Evolutionary conservation across 2,329 filamentous ascomycete genomes (phyloP).

Genomic region (Hymenoscyphus scutula): DNA sequence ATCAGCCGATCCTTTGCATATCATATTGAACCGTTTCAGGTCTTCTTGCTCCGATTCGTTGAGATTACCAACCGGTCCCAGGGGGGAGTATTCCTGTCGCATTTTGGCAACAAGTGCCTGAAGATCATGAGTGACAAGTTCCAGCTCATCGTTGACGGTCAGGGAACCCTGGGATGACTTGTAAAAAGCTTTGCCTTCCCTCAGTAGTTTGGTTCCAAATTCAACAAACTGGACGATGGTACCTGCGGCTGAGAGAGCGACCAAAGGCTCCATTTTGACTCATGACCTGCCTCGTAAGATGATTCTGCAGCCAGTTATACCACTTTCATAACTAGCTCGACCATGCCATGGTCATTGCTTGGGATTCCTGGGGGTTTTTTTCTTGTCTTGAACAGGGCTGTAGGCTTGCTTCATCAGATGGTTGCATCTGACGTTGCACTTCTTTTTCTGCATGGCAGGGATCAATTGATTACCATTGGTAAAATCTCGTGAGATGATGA

Average conservation of each 20-base stretch:
- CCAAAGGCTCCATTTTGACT: slow-evolving; percentile 9
- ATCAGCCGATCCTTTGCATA: not conserved
- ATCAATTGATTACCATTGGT: too few species aligned
- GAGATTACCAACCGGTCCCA: not conserved
- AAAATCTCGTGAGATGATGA: too few species aligned
- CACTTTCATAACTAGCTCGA: too few species aligned
- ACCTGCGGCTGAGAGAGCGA: slow-evolving; percentile 14
- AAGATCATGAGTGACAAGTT: slow-evolving; percentile 10
- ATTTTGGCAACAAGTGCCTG: not conserved
- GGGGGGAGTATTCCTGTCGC: not conserved
- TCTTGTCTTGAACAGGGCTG: too few species aligned
- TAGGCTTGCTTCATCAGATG: too few species aligned
- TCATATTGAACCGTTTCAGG: not conserved
- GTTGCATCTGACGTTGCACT: too few species aligned
- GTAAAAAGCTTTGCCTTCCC: slow-evolving; percentile 4
- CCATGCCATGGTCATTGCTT: too few species aligned
- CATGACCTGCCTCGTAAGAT: too few species aligned
- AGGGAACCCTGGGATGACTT: slow-evolving; percentile 8
- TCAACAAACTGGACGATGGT: slow-evolving; percentile 15
- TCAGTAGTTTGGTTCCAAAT: slow-evolving; percentile 9
- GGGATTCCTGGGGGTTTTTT: too few species aligned
- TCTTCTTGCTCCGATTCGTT: not conserved
- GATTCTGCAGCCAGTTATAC: too few species aligned
- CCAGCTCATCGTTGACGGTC: slow-evolving; percentile 6
- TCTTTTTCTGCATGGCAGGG: too few species aligned